These are phyloP conservation scores for Dothistroma septosporum DNA, from an alignment of 2,329 filamentous ascomycete species.

Conservation along the genomic window DNA sequence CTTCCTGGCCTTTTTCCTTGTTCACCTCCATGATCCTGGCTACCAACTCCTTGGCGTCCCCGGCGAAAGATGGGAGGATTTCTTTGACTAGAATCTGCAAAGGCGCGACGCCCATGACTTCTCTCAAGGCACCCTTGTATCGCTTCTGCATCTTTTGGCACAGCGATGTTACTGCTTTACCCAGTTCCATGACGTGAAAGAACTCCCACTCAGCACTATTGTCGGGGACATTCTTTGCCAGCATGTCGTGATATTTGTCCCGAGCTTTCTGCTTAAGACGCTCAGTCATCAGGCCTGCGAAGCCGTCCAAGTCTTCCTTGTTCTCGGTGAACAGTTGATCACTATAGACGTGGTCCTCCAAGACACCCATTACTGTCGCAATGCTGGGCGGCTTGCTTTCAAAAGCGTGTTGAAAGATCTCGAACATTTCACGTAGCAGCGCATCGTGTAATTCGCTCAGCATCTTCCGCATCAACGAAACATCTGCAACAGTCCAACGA, in stretches of 20 bases:
- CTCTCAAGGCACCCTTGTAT: slow-evolving; percentile 71
- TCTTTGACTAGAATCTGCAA: slow-evolving; percentile 72
- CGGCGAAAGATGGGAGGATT: slow-evolving; percentile 83
- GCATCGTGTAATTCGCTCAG: slow-evolving; percentile 73
- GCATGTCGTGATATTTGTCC: slow-evolving; percentile 72
- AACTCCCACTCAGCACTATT: slow-evolving; percentile 84
- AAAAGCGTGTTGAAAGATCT: slow-evolving; percentile 82
- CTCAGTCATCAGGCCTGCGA: slow-evolving; percentile 65
- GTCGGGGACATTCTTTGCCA: slow-evolving; percentile 75
- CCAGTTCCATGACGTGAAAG: slow-evolving; percentile 82
- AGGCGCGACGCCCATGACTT: slow-evolving; percentile 73
- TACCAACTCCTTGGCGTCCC: slow-evolving; percentile 82
- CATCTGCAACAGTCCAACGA: slow-evolving; percentile 50
- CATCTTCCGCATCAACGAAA: slow-evolving; percentile 64
- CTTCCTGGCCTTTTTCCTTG: slow-evolving; percentile 65
- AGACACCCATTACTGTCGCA: slow-evolving; percentile 71
- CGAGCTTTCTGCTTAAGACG: slow-evolving; percentile 70
- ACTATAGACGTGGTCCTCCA: slow-evolving; percentile 75
- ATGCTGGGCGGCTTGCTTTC: slow-evolving; percentile 81
- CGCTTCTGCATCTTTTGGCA: slow-evolving; percentile 88
- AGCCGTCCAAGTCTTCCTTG: slow-evolving; percentile 66
- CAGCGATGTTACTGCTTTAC: slow-evolving; percentile 77
- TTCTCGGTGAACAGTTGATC: slow-evolving; percentile 72
- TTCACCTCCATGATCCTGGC: slow-evolving; percentile 72
- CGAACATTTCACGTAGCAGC: slow-evolving; percentile 79